Base-by-base conservation (phyloP, 208 protist genomes). In the Leishmania turanica region DNA sequence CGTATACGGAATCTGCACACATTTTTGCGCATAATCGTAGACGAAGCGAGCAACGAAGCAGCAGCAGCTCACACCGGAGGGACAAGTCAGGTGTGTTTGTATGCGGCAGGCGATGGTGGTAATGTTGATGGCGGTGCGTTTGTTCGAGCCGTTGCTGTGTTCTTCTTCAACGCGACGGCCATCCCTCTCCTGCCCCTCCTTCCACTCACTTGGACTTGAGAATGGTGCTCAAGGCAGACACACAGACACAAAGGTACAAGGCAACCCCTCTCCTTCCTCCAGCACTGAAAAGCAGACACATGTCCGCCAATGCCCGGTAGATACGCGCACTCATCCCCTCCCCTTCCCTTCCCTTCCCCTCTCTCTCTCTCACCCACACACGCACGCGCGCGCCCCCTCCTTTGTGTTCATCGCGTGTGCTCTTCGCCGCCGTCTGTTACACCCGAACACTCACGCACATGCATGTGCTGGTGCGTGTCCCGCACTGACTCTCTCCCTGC, bases 401-500 rank as follows among this genome's bases (percentile, higher is more conserved):
- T 73, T 47, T n/a, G 15, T 71, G 31, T 71, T n/a, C 21, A 9
- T 68, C n/a, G 31, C 31, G 62, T 68, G 62, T 21, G 27, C 31
- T 68, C 31, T 40, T 40, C 31, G 62, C 15, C 31, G 27, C 15
- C 17, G 8, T 68, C 31, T 40, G 27, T 19, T 34, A 40, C 27
- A 34, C 62, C 62, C 31, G 58, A 64, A 64, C 27, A 64, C 76
- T 9, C 47, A 72, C 62, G n/a, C 64, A 58, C 40, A 37, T 47
- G 8, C 17, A 47, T 34, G 40, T 54, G 40, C 24, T 31, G 42
- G 69, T 71, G 66, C 21, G 66, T 71, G 40, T 47, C n/a, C 37
- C 42, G 24, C 40, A 42, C 40, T 34, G 60, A 51, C 31, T 77
- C 27, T 77, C 37, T 68, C 21, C 40, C 77, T 82, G 51, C 65